These are phyloP conservation scores for Achaetomiella virescens DNA, from an alignment of 495 filamentous ascomycete genomes.

Conservation along the genomic window DNA sequence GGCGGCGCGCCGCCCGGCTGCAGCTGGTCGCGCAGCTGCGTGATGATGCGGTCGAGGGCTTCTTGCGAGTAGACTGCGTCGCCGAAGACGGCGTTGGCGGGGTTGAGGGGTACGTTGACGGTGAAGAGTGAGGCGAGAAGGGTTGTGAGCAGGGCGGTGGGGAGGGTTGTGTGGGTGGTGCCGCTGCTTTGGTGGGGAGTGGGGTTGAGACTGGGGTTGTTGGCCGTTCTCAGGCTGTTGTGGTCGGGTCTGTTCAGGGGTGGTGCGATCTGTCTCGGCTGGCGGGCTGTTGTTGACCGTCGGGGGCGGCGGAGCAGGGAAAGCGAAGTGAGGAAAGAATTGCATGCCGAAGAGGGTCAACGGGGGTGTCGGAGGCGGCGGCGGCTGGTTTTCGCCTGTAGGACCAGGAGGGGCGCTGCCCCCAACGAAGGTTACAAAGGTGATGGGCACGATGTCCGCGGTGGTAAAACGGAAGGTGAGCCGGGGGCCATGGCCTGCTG, in stretches of 20 bases:
- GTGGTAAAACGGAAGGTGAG: neutral
- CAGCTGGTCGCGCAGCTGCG: slow-evolving; percentile 72
- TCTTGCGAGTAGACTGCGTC: slow-evolving; percentile 86
- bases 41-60: slow-evolving; percentile 78
- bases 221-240: no score
- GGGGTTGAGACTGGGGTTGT: no score
- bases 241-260: no score
- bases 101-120: slow-evolving; percentile 42
- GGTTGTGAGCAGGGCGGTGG: neutral
- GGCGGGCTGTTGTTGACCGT: slow-evolving; percentile 1
- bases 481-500: neutral
- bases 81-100: slow-evolving; percentile 49
- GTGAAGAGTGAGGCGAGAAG: slow-evolving; percentile 45
- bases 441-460: neutral
- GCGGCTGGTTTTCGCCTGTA: neutral
- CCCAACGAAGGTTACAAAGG: neutral
- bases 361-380: neutral
- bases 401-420: neutral
- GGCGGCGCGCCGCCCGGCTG: slow-evolving; percentile 72
- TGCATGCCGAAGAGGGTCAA: slow-evolving; percentile 12
- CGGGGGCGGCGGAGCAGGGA: neutral
- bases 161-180: neutral
- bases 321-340: slow-evolving; percentile 2
- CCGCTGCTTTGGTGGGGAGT: neutral
- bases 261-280: neutral